phyloP scores from a whole-genome alignment of 345 rosid species.

The Turnera subulata region DNA sequence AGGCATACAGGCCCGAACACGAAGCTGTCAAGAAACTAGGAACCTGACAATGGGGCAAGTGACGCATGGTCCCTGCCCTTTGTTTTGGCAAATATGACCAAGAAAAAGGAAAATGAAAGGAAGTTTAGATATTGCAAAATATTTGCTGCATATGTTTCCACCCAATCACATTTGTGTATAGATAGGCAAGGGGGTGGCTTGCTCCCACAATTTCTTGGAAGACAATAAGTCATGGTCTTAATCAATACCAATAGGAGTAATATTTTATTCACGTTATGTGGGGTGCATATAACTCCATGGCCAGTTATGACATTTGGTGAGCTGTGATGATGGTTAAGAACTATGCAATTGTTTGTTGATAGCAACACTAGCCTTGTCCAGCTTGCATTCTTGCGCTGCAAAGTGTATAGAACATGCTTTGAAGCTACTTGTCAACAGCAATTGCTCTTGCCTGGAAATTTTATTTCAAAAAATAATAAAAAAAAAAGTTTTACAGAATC shows the following conservation, averaged over 20 bases:
- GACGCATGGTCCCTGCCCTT: background rate
- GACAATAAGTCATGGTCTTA: background rate
- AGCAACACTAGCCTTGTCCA: slow-evolving; percentile 7
- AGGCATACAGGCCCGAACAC: background rate
- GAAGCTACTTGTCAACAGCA: slow-evolving; percentile 6
- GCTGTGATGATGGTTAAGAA: slow-evolving; percentile 1
- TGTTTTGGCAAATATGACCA: background rate
- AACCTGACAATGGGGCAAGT: background rate
- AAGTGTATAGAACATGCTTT: background rate
- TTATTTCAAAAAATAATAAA: background rate
- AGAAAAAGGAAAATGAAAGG: background rate
- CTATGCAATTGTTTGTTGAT: slow-evolving; percentile 6
- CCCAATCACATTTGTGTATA: background rate
- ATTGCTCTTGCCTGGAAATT: background rate
- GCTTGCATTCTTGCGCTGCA: slow-evolving; percentile 12
- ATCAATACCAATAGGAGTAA: background rate
- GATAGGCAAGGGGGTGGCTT: background rate
- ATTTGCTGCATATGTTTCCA: background rate
- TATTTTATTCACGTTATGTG: background rate
- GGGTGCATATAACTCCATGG: background rate
- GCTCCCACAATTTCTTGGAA: background rate
- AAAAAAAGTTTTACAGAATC: too few relatives aligned
- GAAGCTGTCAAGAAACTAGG: slow-evolving; percentile 3
- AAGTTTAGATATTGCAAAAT: background rate
- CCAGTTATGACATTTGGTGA: background rate